Evolutionary conservation across 352 stramenopile species (phyloP).

Genomic region (Globisporangium perplexum): DNA sequence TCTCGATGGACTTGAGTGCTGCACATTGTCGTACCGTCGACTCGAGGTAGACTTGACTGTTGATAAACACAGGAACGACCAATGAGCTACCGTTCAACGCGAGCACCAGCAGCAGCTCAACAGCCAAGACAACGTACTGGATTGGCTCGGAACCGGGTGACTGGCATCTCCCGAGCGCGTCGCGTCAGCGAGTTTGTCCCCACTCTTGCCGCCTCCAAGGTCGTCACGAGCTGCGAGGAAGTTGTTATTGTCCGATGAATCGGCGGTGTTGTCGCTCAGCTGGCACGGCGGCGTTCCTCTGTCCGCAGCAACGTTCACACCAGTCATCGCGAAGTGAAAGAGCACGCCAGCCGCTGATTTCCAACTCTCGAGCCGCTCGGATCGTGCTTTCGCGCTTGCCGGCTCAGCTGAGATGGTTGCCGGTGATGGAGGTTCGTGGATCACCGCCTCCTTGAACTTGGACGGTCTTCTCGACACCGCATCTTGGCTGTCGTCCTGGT

Average conservation of each 20-base stretch:
- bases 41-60: slow-evolving; percentile 6
- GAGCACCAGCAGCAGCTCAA: background rate
- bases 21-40: background rate
- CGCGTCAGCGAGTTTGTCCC: background rate
- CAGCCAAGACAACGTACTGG: slow-evolving; percentile 4
- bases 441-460: background rate
- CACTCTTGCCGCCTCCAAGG: background rate
- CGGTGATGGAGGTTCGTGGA: background rate
- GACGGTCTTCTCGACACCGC: background rate
- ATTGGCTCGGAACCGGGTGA: slow-evolving; percentile 6
- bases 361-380: slow-evolving; percentile 11
- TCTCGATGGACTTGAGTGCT: background rate
- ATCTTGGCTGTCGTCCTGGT: slow-evolving; percentile 28
- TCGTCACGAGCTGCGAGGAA: background rate
- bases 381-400: background rate
- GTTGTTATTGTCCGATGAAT: background rate
- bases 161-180: background rate
- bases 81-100: no score
- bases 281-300: background rate
- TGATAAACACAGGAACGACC: background rate
- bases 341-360: slow-evolving; percentile 21
- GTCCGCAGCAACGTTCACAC: slow-evolving; percentile 10
- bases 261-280: background rate
- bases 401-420: slow-evolving; percentile 1
- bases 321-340: slow-evolving; percentile 36